A percentile compares a stretch with the other conserved stretches of the same genome.
phyloP scores from a whole-genome alignment of 2,329 filamentous ascomycete genomes.

The Neurospora crassa region DNA sequence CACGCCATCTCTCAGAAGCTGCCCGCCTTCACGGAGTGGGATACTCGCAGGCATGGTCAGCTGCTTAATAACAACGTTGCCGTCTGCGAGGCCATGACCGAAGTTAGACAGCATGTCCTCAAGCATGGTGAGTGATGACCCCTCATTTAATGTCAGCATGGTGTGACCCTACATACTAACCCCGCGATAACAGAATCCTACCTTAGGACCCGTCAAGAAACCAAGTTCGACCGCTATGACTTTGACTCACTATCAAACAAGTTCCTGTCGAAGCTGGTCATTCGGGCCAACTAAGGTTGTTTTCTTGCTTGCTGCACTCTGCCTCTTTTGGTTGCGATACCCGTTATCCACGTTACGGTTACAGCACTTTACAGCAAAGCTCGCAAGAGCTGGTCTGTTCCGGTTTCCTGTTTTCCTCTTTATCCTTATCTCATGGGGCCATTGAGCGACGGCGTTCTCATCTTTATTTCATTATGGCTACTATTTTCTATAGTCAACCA shows the following conservation, averaged over 20 bases:
- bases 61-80: slow-evolving; percentile 83
- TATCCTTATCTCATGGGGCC: slow-evolving; percentile 16
- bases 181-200: slow-evolving; percentile 62
- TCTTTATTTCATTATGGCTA: neutral
- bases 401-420: slow-evolving; percentile 20
- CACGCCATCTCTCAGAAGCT: slow-evolving; percentile 97
- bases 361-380: slow-evolving; percentile 19
- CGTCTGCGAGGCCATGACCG: slow-evolving; percentile 92
- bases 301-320: slow-evolving; percentile 1
- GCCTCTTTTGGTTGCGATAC: slow-evolving; percentile 7
- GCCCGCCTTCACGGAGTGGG: slow-evolving; percentile 87
- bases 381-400: slow-evolving; percentile 2
- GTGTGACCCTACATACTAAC: slow-evolving; percentile 28
- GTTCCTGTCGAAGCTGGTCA: slow-evolving; percentile 92
- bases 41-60: slow-evolving; percentile 82
- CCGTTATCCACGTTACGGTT: slow-evolving; percentile 7
- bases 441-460: slow-evolving; percentile 18
- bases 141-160: neutral
- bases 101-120: slow-evolving; percentile 83
- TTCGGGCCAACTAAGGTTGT: slow-evolving; percentile 68
- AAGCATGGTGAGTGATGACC: slow-evolving; percentile 68
- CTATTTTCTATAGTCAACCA: neutral
- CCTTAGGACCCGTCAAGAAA: slow-evolving; percentile 66
- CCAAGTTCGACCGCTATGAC: slow-evolving; percentile 81
- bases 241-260: slow-evolving; percentile 96